Conservation (phyloP, 2,329 filamentous ascomycete species). For the Pestalotiopsis sp. region DNA sequence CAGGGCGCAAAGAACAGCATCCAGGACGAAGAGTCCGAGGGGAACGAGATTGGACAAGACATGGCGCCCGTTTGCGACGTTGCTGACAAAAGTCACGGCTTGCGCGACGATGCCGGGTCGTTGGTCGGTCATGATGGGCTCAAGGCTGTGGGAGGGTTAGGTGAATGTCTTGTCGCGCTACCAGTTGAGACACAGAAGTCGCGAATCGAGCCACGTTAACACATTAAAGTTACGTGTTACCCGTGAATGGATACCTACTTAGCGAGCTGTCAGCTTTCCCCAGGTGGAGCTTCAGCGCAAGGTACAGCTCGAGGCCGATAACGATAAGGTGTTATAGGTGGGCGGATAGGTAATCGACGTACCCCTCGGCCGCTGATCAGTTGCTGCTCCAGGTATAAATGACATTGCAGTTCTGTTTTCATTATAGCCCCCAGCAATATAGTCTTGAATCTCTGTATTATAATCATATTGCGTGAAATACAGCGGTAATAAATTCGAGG, state of each 20-base stretch:
- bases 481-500: too few relatives aligned
- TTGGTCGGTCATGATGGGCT: slow-evolving; percentile 24
- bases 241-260: background rate
- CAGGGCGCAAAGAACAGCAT: slow-evolving; percentile 71
- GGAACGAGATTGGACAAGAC: slow-evolving; percentile 53
- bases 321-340: too few relatives aligned
- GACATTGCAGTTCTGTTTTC: too few relatives aligned
- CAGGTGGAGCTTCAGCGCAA: too few relatives aligned
- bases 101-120: slow-evolving; percentile 25
- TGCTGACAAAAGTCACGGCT: slow-evolving; percentile 35
- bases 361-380: too few relatives aligned
- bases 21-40: slow-evolving; percentile 67
- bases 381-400: too few relatives aligned
- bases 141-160: background rate
- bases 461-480: too few relatives aligned
- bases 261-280: background rate
- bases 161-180: slow-evolving; percentile 11
- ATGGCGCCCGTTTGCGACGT: slow-evolving; percentile 52
- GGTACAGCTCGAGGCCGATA: too few relatives aligned
- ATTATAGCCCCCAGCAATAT: too few relatives aligned
- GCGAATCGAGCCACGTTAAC: slow-evolving; percentile 9
- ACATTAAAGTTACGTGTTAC: background rate
- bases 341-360: too few relatives aligned
- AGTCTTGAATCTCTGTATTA: too few relatives aligned
- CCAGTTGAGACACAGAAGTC: slow-evolving; percentile 13